Evolutionary conservation across 2,329 filamentous ascomycete genomes (phyloP), one percentile per base, ranked within the genome.

Genomic region (Fusarium decemcellulare): DNA sequence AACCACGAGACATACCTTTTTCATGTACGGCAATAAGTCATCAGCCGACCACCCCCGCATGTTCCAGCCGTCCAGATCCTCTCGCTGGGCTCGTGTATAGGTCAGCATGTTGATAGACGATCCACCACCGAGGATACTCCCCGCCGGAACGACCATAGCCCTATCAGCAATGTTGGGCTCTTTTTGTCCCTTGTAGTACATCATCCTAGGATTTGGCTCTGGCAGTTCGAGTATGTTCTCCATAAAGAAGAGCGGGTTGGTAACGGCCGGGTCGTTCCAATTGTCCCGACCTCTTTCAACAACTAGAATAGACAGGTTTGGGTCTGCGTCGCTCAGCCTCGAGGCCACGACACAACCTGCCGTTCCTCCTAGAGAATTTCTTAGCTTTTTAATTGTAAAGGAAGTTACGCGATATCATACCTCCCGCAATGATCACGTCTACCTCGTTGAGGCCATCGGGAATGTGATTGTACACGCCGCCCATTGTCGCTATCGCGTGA

Each of bases 31-130:
- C 15, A 78, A 16, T 27, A 80, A 42, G 1, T 76, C 78, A 6
- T 79, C 46, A 0, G 75, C 66, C 6, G 72, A 67, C 77, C 78
- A 80, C 2, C 78, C 78, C 11, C 70, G 68, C 0, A 69, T 75
- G 2, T 76, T 70, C 78, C 78, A 80, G 0, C 73, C 66, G 30
- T 80, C 74, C 29, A 71, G 75, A 40, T 79, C 78, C 6, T 67
- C 62, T 1, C 70, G 67, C 39, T 79, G 76, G 2, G 74, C 72
- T 42, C 76, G 67, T 2, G 65, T 75, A 48, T 77, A 77, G 32
- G 72, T 74, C 72, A 76, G 70, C 59, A 73, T 66, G 50, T 77
- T 77, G 58, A 76, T 73, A 4, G 74, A 72, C 11, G 75, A 77
- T 5, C 76, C 75, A 9, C 76, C 74, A 7, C 76, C 76, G 2